Evolutionary conservation across 2,329 filamentous ascomycete genomes (phyloP).

Genomic region (Parastagonospora avenae): DNA sequence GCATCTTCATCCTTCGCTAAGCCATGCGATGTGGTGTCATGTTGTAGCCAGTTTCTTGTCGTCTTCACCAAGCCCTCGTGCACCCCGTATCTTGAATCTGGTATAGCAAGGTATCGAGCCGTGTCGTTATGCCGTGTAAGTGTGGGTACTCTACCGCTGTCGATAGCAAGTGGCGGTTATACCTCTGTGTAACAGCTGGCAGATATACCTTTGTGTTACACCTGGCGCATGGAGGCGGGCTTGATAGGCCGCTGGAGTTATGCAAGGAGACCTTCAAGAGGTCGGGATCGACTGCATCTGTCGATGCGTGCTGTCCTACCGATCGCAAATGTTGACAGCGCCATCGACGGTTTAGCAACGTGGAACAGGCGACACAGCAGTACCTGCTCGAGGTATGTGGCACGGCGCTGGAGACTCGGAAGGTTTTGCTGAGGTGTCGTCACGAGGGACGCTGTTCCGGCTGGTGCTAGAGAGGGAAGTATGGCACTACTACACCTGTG

Average conservation of each 20-base stretch:
- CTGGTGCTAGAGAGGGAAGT: too few species aligned
- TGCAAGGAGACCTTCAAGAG: neutral
- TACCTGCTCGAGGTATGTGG: neutral
- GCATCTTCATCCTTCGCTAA: too few species aligned
- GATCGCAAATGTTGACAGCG: neutral
- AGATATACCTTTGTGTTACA: neutral
- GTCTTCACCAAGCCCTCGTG: too few species aligned
- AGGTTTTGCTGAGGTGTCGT: neutral
- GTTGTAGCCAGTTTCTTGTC: too few species aligned
- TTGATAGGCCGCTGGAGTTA: neutral
- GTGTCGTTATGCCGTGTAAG: too few species aligned
- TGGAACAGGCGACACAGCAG: neutral
- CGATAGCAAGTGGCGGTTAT: too few species aligned
- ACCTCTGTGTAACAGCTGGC: neutral
- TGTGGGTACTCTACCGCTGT: too few species aligned
- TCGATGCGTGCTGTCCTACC: slow-evolving; percentile 1
- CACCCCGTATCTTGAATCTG: too few species aligned
- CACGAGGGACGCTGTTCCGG: too few species aligned
- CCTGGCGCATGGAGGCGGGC: neutral
- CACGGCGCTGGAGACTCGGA: neutral
- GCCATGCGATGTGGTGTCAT: too few species aligned
- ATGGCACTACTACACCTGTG: too few species aligned
- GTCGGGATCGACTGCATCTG: neutral
- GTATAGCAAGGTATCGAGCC: too few species aligned
- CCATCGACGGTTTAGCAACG: neutral